Base-by-base conservation (phyloP, 2,329 filamentous ascomycete genomes). In the Hyphodiscus sp. region DNA sequence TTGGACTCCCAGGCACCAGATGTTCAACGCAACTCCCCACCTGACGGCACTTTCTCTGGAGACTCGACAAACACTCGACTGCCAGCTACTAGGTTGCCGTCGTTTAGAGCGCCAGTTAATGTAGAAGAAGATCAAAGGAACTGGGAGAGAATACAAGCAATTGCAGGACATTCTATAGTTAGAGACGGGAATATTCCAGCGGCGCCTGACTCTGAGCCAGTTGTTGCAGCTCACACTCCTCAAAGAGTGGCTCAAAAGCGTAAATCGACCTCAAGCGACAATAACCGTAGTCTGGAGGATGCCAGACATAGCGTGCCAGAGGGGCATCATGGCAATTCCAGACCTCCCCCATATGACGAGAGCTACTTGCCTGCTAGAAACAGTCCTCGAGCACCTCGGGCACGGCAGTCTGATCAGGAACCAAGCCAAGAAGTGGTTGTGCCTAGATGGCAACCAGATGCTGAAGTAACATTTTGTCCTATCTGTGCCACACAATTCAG, bases 401-500 rank as follows among this genome's bases (percentile, higher is more conserved):
- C 33, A 38, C 33, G 33, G 2, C 33, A n/a, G 13, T 6, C 2
- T 38, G 33, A 47, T 30, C 45, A 29, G 13, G 20, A 9, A 30
- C 29, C 20, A 42, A 30, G 18, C 18, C 13, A 49, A 18, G 47
- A 58, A 42, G 42, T 87, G 57, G 71, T 79, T 18, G 71, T 91
- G 42, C 91, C 91, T 1, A 77, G 77, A 53, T 97, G 92, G 92
- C 91, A 96, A 72, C 87, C 91, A 3, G 92, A 97, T 70, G 76
- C 80, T 3, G 90, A 95, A 62, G 90, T 89, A 11, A 82, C 83
- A 1, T 79, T 83, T 57, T 97, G 92, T 68, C 89, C 91, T 1
- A 95, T 96, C 54, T 97, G 92, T 67, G 75, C 76, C 50, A 81
- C 80, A 0, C 81, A 84, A 47, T 97, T 97, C 67, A 88, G 82